Conservation (phyloP, 1,139 yeast species). For the Blastobotrys petasosporus region DNA sequence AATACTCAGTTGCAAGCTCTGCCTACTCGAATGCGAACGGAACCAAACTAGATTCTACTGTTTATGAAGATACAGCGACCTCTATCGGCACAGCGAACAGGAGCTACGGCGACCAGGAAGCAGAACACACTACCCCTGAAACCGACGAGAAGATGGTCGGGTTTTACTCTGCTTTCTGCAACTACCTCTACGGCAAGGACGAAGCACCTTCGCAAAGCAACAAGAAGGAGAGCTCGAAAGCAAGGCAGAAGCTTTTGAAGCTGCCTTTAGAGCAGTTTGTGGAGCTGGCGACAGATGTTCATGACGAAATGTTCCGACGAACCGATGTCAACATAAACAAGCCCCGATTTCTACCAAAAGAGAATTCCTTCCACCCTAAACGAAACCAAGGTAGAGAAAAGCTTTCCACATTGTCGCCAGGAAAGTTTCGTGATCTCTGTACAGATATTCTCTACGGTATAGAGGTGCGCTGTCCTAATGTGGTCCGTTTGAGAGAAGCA, state of each 20-base stretch:
- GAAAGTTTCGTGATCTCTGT: conserved; percentile 82
- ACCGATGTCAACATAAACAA: conserved; percentile 33
- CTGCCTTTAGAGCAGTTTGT: conserved; percentile 78
- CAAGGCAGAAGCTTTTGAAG: conserved; percentile 77
- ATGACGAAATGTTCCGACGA: conserved; percentile 81
- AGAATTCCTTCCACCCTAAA: conserved; percentile 66
- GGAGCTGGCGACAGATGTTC: conserved; percentile 88
- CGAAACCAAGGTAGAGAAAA: conserved; percentile 95
- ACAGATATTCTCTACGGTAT: conserved; percentile 86
- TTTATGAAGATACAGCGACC: too few relatives aligned
- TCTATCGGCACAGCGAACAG: too few relatives aligned
- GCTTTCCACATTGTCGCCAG: conserved; percentile 74
- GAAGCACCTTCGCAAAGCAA: background rate
- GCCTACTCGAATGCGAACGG: too few relatives aligned
- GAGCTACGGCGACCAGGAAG: too few relatives aligned
- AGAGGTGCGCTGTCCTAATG: conserved; percentile 50
- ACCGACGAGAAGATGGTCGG: too few relatives aligned
- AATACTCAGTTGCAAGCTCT: too few relatives aligned
- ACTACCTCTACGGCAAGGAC: too few relatives aligned
- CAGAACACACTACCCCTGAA: too few relatives aligned
- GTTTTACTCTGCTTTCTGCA: too few relatives aligned
- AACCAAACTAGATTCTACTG: too few relatives aligned
- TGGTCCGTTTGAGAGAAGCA: background rate
- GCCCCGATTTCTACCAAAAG: conserved; percentile 25
- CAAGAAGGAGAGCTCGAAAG: conserved; percentile 45